These are phyloP conservation scores for Solidago caesia DNA, from an alignment of 129 eudicot species.

Conservation along the genomic window DNA sequence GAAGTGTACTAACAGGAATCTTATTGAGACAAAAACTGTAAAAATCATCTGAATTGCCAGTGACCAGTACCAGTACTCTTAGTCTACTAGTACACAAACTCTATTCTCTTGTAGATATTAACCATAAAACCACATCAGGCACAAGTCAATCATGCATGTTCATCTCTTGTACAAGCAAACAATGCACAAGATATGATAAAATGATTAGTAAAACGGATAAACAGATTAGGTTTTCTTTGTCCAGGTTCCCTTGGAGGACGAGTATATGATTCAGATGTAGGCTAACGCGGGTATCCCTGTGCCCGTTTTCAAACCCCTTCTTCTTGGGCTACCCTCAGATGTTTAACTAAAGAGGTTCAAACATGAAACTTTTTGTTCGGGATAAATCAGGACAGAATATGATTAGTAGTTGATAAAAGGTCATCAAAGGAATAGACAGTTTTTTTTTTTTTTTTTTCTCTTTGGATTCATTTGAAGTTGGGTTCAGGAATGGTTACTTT, in stretches of 20 bases:
- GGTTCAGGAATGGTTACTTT: constrained; percentile 37
- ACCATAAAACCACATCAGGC: not conserved
- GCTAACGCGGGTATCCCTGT: too few species aligned
- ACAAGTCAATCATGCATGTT: constrained; percentile 11
- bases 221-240: too few species aligned
- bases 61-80: constrained; percentile 7
- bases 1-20: constrained; percentile 28
- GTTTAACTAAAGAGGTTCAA: too few species aligned
- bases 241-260: too few species aligned
- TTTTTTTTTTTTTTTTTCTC: constrained; percentile 9
- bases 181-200: not conserved
- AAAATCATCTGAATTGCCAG: constrained; percentile 16
- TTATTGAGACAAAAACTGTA: constrained; percentile 31
- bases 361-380: too few species aligned
- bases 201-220: not conserved
- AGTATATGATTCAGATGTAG: too few species aligned
- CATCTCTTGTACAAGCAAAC: constrained; percentile 25
- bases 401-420: not conserved
- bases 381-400: not conserved
- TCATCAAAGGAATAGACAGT: not conserved
- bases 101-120: constrained; percentile 2
- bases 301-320: too few species aligned
- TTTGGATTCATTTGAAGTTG: constrained; percentile 33
- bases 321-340: too few species aligned
- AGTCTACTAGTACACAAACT: constrained; percentile 11